Percentiles rank a stretch among this genome's conserved stretches.
Evolutionary conservation across 257 asterid genomes (phyloP).

Genomic region (Nicotiana benthamiana): DNA sequence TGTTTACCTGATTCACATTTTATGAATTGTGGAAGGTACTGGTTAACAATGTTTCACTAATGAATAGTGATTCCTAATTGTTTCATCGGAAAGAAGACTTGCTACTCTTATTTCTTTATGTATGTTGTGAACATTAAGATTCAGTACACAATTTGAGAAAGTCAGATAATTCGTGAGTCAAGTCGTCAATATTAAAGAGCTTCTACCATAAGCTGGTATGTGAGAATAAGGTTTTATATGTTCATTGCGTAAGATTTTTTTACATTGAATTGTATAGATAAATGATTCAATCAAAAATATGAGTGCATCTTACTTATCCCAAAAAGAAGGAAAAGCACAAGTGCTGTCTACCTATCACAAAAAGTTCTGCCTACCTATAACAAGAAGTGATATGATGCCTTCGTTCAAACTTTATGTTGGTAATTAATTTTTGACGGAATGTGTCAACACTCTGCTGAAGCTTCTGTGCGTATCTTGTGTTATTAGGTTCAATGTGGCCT

Average conservation of each 20-base stretch:
- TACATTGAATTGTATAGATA: not conserved
- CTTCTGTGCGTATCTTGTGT: not conserved
- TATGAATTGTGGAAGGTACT: too few species aligned
- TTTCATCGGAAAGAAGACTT: not conserved
- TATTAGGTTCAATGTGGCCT: constrained; percentile 88
- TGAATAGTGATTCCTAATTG: too few species aligned
- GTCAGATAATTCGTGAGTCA: too few species aligned
- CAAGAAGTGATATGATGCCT: not conserved
- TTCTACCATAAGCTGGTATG: not conserved
- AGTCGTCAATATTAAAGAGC: too few species aligned
- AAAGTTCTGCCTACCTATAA: too few species aligned
- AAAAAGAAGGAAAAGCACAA: not conserved
- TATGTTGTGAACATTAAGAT: too few species aligned
- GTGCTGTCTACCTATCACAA: not conserved
- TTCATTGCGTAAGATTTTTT: not conserved
- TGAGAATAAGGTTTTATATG: not conserved
- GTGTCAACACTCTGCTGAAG: not conserved
- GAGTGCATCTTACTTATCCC: too few species aligned
- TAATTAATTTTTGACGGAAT: not conserved
- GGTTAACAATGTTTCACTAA: not conserved
- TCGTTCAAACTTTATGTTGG: not conserved
- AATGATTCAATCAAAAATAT: not conserved
- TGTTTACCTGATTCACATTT: not conserved
- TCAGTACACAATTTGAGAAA: too few species aligned
- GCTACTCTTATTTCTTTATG: not conserved